Conservation (phyloP, 2,329 filamentous ascomycete genomes). For the Talaromyces amestolkiae region DNA sequence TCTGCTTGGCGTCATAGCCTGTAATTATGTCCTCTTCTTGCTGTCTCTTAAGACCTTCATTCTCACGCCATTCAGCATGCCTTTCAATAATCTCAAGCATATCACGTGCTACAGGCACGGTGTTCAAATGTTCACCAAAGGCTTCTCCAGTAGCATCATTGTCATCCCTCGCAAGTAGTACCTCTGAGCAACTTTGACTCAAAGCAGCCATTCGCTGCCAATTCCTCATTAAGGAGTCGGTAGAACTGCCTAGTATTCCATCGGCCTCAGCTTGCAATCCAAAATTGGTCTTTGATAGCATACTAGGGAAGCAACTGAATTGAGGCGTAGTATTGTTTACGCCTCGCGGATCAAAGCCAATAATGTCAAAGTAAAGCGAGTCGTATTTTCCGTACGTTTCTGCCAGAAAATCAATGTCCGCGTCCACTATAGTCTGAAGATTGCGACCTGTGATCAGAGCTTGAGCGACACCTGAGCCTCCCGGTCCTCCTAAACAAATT, state of each 20-base stretch:
- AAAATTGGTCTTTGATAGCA: constrained; percentile 32
- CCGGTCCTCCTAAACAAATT: constrained; percentile 39
- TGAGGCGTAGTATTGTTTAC: constrained; percentile 43
- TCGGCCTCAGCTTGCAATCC: constrained; percentile 36
- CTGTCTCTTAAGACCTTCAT: constrained; percentile 30
- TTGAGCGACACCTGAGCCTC: constrained; percentile 42
- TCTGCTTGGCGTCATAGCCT: constrained; percentile 24
- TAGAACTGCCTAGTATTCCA: constrained; percentile 36
- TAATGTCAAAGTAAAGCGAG: constrained; percentile 39
- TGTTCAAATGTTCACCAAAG: constrained; percentile 35
- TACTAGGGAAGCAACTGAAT: constrained; percentile 41
- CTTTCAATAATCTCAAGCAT: constrained; percentile 39
- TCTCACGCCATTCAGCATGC: constrained; percentile 40
- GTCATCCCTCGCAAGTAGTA: constrained; percentile 22
- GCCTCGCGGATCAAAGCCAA: constrained; percentile 47
- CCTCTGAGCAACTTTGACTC: constrained; percentile 31
- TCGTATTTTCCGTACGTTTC: not conserved
- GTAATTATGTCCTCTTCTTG: constrained; percentile 19
- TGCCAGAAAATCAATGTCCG: constrained; percentile 27
- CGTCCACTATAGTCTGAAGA: constrained; percentile 40
- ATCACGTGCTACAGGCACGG: constrained; percentile 34
- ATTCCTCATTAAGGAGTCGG: constrained; percentile 29
- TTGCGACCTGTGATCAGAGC: constrained; percentile 33
- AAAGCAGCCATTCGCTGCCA: constrained; percentile 36
- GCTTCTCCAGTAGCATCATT: constrained; percentile 23